Evolutionary conservation across 345 rosid species (phyloP), one percentile per base, ranked within the genome.

Genomic region (Clarkia xantiana): DNA sequence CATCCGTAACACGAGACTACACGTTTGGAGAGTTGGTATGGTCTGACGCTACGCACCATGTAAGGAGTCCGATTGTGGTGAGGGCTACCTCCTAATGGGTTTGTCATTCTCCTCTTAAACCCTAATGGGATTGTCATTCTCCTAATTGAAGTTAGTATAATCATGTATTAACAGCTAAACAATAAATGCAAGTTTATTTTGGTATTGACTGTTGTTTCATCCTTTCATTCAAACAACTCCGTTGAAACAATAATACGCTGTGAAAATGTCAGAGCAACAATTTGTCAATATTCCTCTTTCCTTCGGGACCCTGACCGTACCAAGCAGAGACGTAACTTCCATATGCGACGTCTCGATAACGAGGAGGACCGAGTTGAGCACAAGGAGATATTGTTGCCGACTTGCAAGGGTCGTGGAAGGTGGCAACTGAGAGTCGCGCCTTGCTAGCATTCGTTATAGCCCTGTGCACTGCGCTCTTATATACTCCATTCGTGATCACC

Each of bases 351-450:
- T 68, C 74, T 34, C 59, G 64, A 53, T 82, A 82, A 34, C 46
- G 53, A 4, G 70, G 60, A 56, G 68, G 77, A 15, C 76, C 40
- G 36, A 86, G 79, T 58, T 75, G 71, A 40, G 69, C 20, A 57
- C 74, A 71, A 3, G 97, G 95, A 46, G 78, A 72, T 63, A 89
- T 67, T 51, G 42, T 73, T 45, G 40, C 64, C 0, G 71, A 61
- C 82, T 81, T 80, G 18, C 82, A 70, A 8, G 95, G 97, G 60
- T 85, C 97, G 55, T 90, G 97, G 66, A 90, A 90, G 23, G 86
- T 69, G 0, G 94, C 90, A 3, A 90, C 71, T 10, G 97, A 89
- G 51, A 89, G 77, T 10, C 94, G 68, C 0, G 84, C 71, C 55
- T 53, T 62, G 47, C 54, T 67, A 13, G 71, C 67, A 50, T 90